Evolutionary conservation across 1,284 basidiomycete species (phyloP).

Genomic region (Rugosomyces carneus): DNA sequence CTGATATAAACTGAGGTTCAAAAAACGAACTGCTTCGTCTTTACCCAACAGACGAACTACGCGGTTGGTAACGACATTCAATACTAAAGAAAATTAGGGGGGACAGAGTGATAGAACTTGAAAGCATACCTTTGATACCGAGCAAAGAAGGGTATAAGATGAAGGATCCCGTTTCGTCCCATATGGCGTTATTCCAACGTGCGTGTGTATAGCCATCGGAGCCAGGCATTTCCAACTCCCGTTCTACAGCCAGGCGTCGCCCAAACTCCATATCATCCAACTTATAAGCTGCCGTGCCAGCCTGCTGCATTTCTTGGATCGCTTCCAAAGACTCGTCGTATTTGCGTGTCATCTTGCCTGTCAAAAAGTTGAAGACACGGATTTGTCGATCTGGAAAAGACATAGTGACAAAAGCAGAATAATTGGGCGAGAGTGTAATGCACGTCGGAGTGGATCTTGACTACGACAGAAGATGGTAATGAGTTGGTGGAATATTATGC

Average conservation of each 20-base stretch:
- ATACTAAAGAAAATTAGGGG: slow-evolving; percentile 51
- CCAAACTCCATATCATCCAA: slow-evolving; percentile 99
- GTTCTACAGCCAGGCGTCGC: slow-evolving; percentile 86
- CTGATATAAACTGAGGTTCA: slow-evolving; percentile 89
- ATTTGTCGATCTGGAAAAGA: slow-evolving; percentile 91
- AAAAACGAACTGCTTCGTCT: slow-evolving; percentile 89
- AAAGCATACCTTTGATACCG: slow-evolving; percentile 81
- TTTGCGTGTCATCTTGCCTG: slow-evolving; percentile 85
- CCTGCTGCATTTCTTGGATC: slow-evolving; percentile 96
- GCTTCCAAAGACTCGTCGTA: slow-evolving; percentile 94
- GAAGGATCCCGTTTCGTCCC: slow-evolving; percentile 97
- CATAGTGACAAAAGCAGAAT: slow-evolving; percentile 84
- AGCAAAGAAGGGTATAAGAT: slow-evolving; percentile 90
- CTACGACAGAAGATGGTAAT: slow-evolving; percentile 35
- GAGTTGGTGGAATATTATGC: not conserved
- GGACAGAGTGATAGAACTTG: slow-evolving; percentile 14
- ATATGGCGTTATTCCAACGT: slow-evolving; percentile 81
- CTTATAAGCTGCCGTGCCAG: slow-evolving; percentile 83
- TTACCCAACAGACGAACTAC: slow-evolving; percentile 90
- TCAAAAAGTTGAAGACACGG: slow-evolving; percentile 88
- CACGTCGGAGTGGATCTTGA: slow-evolving; percentile 89
- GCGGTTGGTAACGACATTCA: slow-evolving; percentile 92
- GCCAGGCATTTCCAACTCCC: slow-evolving; percentile 80
- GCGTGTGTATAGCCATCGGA: slow-evolving; percentile 65
- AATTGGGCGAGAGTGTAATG: slow-evolving; percentile 86